Evolutionary conservation across 305 asterid species (phyloP), one percentile per base, ranked within the genome.

Genomic region (Andrographis paniculata): DNA sequence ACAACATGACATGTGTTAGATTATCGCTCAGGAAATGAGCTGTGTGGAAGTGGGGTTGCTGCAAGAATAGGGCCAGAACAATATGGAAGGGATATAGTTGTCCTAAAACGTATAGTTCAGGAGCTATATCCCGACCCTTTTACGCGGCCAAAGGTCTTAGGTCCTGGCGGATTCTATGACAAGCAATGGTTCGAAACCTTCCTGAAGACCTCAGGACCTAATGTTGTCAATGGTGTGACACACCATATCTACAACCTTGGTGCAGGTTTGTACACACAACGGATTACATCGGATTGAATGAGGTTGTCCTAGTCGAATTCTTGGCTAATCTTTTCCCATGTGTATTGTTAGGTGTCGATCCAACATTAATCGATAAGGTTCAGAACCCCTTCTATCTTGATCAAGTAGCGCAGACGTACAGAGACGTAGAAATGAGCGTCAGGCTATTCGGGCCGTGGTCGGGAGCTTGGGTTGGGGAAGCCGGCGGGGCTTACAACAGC

Each of bases 191-290:
- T 73, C 65, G 50, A 63, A 2, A 41, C 39, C 9, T 82, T 73
- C 45, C 87, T 87, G 19, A 65, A 54, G 42, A 23, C 67, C 0
- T 55, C 86, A 0, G 89, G 93, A 1, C 84, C 93, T 6, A 59
- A 72, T 14, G 74, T 80, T 0, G 71, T 87, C 1, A 77, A 80
- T 63, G 96, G 84, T 19, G 49, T 87, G 14, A 80, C 93, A 1
- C 93, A 87, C 71, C 94, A 87, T 54, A 71, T 75, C 42, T 86
- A 86, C 77, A 86, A 77, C 42, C 93, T 86, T 50, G 96, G 96
- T 21, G 60, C 89, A 63, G 96, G 95, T 81, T 48, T 15, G 14
- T 14, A 15, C 8, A 6, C 16, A 16, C 12, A 9, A n/a, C n/a
- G n/a, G n/a, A n/a, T n/a, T n/a, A n/a, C n/a, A n/a, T n/a, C n/a